phyloP scores from a whole-genome alignment of 345 rosid genomes.

The Salix exigua region DNA sequence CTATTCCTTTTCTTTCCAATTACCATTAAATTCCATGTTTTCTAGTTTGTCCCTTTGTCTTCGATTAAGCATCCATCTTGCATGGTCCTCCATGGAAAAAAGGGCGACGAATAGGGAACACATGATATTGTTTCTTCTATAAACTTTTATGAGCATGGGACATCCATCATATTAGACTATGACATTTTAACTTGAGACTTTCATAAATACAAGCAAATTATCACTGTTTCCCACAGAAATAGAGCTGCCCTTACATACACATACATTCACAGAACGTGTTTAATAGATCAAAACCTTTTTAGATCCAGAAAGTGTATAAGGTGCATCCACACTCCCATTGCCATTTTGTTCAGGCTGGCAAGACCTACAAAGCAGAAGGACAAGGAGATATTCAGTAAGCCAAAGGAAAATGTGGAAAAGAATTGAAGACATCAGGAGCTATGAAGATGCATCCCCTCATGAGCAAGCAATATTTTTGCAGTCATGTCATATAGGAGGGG shows the following conservation, averaged over 20 bases:
- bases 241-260: not conserved
- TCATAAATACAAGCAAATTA: not conserved
- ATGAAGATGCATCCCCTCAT: slow-evolving; percentile 1
- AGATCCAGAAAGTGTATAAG: slow-evolving; percentile 34
- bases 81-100: not conserved
- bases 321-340: slow-evolving; percentile 35
- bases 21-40: not conserved
- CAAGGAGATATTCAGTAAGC: slow-evolving; percentile 11
- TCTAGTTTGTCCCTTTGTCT: not conserved
- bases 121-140: not conserved
- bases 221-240: not conserved
- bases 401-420: not conserved
- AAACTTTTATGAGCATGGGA: not conserved
- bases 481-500: not conserved
- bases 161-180: not conserved
- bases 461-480: not conserved
- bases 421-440: not conserved
- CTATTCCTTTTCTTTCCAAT: not conserved
- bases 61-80: not conserved
- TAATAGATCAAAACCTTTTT: slow-evolving; percentile 53
- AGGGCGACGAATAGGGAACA: not conserved
- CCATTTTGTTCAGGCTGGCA: slow-evolving; percentile 37
- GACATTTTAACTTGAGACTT: not conserved
- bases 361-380: slow-evolving; percentile 35
- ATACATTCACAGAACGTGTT: not conserved